Base-by-base conservation (phyloP, 495 filamentous ascomycete species). In the Penicillium paradoxum region DNA sequence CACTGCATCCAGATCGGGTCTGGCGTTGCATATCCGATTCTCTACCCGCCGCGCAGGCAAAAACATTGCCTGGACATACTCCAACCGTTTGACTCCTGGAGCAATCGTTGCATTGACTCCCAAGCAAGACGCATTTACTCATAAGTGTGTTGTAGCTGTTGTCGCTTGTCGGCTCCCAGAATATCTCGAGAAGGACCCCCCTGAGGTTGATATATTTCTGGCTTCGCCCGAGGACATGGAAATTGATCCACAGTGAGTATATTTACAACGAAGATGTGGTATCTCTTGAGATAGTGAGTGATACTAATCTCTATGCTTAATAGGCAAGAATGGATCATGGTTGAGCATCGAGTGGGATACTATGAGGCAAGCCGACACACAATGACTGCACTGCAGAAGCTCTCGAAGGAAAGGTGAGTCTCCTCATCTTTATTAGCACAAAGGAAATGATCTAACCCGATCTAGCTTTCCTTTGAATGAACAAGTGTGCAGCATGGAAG, bases 191-290 rank as follows among this genome's bases (percentile, higher is more conserved):
- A 69, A 78, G 32, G 81, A 79, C 32, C 87, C 89, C 14, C 85
- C 85, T 0, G 79, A 88, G 49, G 79, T 96, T 7, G 89, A 96
- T 51, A 73, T 96, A 2, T 83, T 86, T 60, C 90, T 91, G 65
- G 78, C 80, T 3, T 65, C 74, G 5, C 60, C 79, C 0, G 73
- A 81, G 14, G 83, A 90, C 49, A 58, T 78, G 9, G 71, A 83
- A 30, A 73, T 95, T 45, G 89, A 96, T 62, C 82, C 88, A 2
- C 76, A 79, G 24, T 44, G 15, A 44, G 41, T 19, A 32, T 32
- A 25, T 3, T 27, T 27, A n/a, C n/a, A n/a, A n/a, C 7, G 24
- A 27, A 2, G 11, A 4, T 42, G n/a, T 25, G 13, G 14, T 14
- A 13, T n/a, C 2, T 4, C 2, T 25, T 6, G 8, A 1, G 2